Evolutionary conservation across 495 filamentous ascomycete genomes (phyloP).

Genomic region (Penicillium alfredii): DNA sequence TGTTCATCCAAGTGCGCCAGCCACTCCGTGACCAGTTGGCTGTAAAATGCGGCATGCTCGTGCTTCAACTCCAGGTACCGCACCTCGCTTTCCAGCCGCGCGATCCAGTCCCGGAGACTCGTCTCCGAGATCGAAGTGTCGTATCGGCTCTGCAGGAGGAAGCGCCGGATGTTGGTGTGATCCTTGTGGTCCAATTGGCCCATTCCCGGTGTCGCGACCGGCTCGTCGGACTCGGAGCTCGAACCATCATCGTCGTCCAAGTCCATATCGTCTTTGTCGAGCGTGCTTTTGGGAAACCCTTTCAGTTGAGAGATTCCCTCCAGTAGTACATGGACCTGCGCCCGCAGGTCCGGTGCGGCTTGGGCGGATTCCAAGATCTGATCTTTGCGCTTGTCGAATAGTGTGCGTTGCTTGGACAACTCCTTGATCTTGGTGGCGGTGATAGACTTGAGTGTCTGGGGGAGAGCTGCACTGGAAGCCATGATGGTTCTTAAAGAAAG

Average conservation of each 20-base stretch:
- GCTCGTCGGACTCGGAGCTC: not conserved
- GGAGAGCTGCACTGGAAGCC: constrained; percentile 37
- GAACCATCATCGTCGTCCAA: constrained; percentile 20
- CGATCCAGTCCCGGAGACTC: constrained; percentile 42
- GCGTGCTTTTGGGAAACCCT: constrained; percentile 29
- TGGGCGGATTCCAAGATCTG: constrained; percentile 28
- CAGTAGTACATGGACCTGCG: constrained; percentile 27
- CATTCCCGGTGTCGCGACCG: constrained; percentile 7
- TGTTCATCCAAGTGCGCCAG: constrained; percentile 31
- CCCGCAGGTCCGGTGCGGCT: constrained; percentile 20
- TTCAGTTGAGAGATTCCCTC: constrained; percentile 38
- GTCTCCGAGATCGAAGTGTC: constrained; percentile 49
- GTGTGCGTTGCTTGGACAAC: constrained; percentile 51
- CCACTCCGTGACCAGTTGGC: constrained; percentile 59
- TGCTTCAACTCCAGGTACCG: constrained; percentile 49
- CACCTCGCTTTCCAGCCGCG: constrained; percentile 44
- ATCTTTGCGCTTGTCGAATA: constrained; percentile 42
- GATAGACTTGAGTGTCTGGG: constrained; percentile 59
- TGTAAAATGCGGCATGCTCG: constrained; percentile 57
- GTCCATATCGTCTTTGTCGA: constrained; percentile 33
- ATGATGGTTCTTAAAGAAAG: constrained; percentile 11
- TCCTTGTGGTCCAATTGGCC: constrained; percentile 17
- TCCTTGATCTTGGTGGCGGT: constrained; percentile 59
- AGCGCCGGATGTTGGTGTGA: constrained; percentile 41
- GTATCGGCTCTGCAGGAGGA: constrained; percentile 51